Conservation (phyloP, 164 flowering plant genomes). For the Aristolochia fimbriata region DNA sequence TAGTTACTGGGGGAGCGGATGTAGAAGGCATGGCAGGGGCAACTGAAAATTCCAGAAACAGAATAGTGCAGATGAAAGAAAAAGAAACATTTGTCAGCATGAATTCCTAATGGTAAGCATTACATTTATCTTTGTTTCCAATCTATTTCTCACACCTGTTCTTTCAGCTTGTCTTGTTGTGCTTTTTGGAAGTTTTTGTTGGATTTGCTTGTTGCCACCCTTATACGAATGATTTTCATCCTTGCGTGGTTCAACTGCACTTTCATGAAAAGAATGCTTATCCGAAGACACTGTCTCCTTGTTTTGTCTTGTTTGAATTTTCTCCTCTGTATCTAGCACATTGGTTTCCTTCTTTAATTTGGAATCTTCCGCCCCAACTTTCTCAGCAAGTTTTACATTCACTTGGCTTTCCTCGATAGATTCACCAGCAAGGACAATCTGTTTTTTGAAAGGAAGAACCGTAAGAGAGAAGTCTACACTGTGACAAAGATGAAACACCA, state of each 20-base stretch:
- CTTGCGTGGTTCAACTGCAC: not conserved
- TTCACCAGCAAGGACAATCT: not conserved
- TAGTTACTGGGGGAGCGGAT: slow-evolving; percentile 12
- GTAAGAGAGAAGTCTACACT: not conserved
- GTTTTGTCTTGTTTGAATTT: slow-evolving; percentile 1
- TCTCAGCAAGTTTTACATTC: not conserved
- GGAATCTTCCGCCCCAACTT: not conserved
- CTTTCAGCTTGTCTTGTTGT: slow-evolving; percentile 6
- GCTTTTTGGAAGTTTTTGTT: slow-evolving; percentile 2
- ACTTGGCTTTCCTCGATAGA: not conserved
- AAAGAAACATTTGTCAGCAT: not conserved
- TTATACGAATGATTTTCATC: slow-evolving; percentile 6
- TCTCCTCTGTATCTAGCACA: slow-evolving; percentile 2
- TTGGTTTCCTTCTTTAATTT: not conserved
- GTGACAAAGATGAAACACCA: too few relatives aligned
- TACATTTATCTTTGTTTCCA: too few relatives aligned
- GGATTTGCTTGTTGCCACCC: slow-evolving; percentile 9
- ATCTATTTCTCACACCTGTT: slow-evolving; percentile 3
- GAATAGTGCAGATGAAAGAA: not conserved
- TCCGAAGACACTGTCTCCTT: not conserved
- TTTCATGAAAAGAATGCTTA: slow-evolving; percentile 1
- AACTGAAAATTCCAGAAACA: slow-evolving; percentile 13
- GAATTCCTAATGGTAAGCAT: not conserved
- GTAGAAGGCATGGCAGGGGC: slow-evolving; percentile 14
- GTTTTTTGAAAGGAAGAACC: not conserved